Conservation (phyloP, 495 filamentous ascomycete genomes). For the Eremomyces bilateralis region DNA sequence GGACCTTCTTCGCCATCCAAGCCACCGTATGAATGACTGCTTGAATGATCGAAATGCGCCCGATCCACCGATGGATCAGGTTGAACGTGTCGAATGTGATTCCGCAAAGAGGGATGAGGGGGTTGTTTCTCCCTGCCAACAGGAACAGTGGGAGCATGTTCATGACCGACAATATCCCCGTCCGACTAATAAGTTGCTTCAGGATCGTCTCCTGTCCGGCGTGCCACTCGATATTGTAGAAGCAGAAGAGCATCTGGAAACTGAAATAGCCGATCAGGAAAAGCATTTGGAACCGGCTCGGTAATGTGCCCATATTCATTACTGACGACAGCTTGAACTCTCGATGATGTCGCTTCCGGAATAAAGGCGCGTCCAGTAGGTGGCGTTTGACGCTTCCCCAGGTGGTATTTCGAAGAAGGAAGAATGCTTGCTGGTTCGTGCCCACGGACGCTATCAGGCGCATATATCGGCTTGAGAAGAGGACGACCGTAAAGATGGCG, state of each 20-base stretch:
- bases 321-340: slow-evolving; percentile 61
- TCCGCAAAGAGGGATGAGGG: slow-evolving; percentile 44
- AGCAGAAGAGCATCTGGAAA: slow-evolving; percentile 44
- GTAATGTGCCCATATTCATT: slow-evolving; percentile 63
- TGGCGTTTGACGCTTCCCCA: slow-evolving; percentile 42
- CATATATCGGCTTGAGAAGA: slow-evolving; percentile 13
- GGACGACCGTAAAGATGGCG: not conserved
- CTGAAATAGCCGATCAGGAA: slow-evolving; percentile 41
- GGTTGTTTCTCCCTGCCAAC: slow-evolving; percentile 47
- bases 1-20: slow-evolving; percentile 44
- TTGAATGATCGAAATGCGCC: slow-evolving; percentile 64
- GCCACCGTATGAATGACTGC: slow-evolving; percentile 50
- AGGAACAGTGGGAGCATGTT: slow-evolving; percentile 62
- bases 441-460: slow-evolving; percentile 14
- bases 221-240: slow-evolving; percentile 33
- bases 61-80: slow-evolving; percentile 85
- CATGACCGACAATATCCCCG: slow-evolving; percentile 50
- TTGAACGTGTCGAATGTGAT: slow-evolving; percentile 97
- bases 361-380: slow-evolving; percentile 66
- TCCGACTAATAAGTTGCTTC: slow-evolving; percentile 46
- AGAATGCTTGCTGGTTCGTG: slow-evolving; percentile 18
- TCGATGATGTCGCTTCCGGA: slow-evolving; percentile 63
- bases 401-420: slow-evolving; percentile 21
- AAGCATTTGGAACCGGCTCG: slow-evolving; percentile 59
- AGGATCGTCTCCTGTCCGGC: slow-evolving; percentile 24